Conservation (phyloP, 2,329 filamentous ascomycete genomes). For the Sphaerulina musiva region DNA sequence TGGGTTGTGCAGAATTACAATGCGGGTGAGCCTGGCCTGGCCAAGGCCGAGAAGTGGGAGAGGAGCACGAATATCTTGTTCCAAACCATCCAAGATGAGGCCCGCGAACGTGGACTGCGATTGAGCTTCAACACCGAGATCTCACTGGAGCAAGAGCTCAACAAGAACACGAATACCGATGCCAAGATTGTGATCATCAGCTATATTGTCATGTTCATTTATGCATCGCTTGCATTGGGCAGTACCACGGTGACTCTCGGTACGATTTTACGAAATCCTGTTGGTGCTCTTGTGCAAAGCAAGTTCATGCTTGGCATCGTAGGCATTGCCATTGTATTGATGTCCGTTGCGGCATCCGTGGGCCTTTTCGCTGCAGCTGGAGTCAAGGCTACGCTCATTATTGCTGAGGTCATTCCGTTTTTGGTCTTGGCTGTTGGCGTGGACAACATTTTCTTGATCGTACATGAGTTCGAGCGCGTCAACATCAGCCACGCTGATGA, state of each 20-base stretch:
- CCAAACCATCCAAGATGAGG: slow-evolving; percentile 73
- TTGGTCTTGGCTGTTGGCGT: slow-evolving; percentile 93
- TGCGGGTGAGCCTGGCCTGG: slow-evolving; percentile 64
- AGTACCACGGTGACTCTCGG: slow-evolving; percentile 74
- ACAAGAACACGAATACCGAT: slow-evolving; percentile 97
- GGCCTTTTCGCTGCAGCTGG: slow-evolving; percentile 88
- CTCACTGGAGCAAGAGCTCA: slow-evolving; percentile 89
- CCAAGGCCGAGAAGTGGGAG: slow-evolving; percentile 83
- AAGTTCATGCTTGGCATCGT: slow-evolving; percentile 95
- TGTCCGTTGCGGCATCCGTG: slow-evolving; percentile 94
- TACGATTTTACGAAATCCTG: slow-evolving; percentile 73
- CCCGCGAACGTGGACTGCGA: slow-evolving; percentile 66
- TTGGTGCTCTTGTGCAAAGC: slow-evolving; percentile 81
- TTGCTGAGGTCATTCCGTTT: slow-evolving; percentile 97
- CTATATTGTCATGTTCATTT: slow-evolving; percentile 98
- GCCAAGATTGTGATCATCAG: slow-evolving; percentile 94
- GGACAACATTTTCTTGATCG: slow-evolving; percentile 97
- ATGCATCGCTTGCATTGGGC: slow-evolving; percentile 85
- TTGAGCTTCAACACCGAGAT: slow-evolving; percentile 94
- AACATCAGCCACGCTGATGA: slow-evolving; percentile 88
- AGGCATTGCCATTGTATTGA: slow-evolving; percentile 89
- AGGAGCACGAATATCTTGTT: slow-evolving; percentile 67
- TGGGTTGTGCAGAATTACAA: slow-evolving; percentile 89
- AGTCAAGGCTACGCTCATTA: slow-evolving; percentile 92
- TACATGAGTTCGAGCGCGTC: slow-evolving; percentile 94